Conservation (phyloP, 2,329 filamentous ascomycete species). For the Aspergillus costaricaensis region DNA sequence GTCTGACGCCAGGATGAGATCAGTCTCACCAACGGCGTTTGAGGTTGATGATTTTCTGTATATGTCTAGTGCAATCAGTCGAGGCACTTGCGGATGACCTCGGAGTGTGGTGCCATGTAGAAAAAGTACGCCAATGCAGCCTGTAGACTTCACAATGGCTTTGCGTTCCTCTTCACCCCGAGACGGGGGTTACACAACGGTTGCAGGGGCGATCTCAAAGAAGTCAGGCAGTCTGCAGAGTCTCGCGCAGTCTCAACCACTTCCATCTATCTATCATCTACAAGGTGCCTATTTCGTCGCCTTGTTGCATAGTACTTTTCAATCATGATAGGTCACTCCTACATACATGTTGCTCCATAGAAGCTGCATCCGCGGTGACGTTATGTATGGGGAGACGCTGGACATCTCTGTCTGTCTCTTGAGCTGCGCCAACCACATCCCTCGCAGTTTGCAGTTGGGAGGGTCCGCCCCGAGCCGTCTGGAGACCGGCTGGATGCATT, state of each 20-base stretch:
- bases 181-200: background rate
- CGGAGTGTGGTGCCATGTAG: background rate
- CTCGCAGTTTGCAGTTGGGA: slow-evolving; percentile 5
- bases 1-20: slow-evolving; percentile 8
- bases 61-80: background rate
- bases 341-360: background rate
- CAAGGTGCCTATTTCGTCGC: background rate
- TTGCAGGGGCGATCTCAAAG: background rate
- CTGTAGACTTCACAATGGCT: background rate
- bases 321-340: background rate
- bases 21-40: background rate
- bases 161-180: background rate
- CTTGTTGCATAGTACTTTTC: background rate
- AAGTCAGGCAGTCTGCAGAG: background rate
- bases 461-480: slow-evolving; percentile 17
- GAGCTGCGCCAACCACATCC: background rate
- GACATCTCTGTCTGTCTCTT: background rate
- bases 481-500: background rate
- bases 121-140: background rate
- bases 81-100: too few relatives aligned
- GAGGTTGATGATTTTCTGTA: slow-evolving; percentile 1
- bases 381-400: slow-evolving; percentile 3
- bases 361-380: slow-evolving; percentile 5
- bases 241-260: background rate
- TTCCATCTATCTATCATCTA: background rate